Percentiles rank a stretch among this genome's conserved stretches.
Conservation (phyloP, 441 rosid species). For the Eruca vesicaria region DNA sequence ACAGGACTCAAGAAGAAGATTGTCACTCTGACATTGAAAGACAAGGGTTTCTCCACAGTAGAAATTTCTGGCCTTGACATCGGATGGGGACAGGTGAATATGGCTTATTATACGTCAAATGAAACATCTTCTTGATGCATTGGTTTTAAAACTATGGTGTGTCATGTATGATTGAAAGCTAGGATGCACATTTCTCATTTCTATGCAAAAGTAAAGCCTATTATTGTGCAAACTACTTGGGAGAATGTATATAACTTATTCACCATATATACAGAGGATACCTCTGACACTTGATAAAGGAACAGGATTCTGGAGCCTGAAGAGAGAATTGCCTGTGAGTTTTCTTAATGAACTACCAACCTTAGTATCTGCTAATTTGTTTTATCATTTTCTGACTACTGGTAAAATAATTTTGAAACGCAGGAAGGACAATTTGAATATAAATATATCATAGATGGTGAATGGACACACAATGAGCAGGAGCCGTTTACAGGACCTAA, state of each 20-base stretch:
- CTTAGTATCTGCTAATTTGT: neutral
- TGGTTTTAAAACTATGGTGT: neutral
- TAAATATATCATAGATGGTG: slow-evolving; percentile 84
- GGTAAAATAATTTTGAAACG: slow-evolving; percentile 20
- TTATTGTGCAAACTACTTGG: neutral
- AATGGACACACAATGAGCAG: slow-evolving; percentile 60
- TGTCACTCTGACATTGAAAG: slow-evolving; percentile 62
- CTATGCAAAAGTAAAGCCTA: neutral
- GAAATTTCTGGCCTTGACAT: slow-evolving; percentile 97
- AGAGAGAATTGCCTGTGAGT: slow-evolving; percentile 74
- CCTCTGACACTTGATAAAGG: slow-evolving; percentile 62
- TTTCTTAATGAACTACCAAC: neutral
- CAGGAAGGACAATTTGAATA: slow-evolving; percentile 96
- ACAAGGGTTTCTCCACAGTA: slow-evolving; percentile 52
- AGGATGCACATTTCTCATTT: neutral
- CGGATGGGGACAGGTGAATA: slow-evolving; percentile 97
- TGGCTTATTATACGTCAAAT: neutral
- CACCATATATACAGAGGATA: slow-evolving; percentile 53
- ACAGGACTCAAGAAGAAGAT: slow-evolving; percentile 70
- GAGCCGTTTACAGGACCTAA: slow-evolving; percentile 64
- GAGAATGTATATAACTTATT: neutral
- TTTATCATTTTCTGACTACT: neutral
- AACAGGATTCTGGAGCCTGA: slow-evolving; percentile 60
- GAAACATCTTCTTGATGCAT: neutral
- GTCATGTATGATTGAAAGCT: neutral